These are phyloP conservation scores for Polygonum aviculare DNA, from an alignment of 148 eudicot species.

Conservation along the genomic window DNA sequence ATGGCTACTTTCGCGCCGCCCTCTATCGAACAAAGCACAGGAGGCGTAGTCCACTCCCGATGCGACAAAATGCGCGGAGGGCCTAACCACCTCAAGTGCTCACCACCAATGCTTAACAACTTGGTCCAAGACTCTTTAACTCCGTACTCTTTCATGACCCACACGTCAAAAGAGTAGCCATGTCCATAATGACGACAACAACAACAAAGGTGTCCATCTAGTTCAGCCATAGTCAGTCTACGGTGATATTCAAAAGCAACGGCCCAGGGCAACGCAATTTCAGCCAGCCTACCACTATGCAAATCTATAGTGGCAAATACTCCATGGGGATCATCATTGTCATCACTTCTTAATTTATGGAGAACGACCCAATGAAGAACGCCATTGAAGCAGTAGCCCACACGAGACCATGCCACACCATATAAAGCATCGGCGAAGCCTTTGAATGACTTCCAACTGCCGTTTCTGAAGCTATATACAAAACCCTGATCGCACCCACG, in stretches of 20 bases:
- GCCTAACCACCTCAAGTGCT: no score
- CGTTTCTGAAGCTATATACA: neutral
- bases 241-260: no score
- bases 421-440: neutral
- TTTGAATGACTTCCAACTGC: neutral
- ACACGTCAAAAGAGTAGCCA: no score
- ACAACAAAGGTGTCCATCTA: neutral
- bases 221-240: no score
- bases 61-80: no score
- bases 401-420: neutral
- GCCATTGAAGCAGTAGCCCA: neutral
- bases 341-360: neutral
- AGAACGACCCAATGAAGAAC: neutral
- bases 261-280: no score
- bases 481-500: neutral
- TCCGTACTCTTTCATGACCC: neutral
- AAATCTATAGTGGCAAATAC: neutral
- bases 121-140: neutral
- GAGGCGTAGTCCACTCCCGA: no score
- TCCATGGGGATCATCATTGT: no score
- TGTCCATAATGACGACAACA: no score
- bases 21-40: no score
- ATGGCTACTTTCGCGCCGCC: no score
- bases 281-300: neutral
- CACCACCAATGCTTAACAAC: no score